Evolutionary conservation across 495 filamentous ascomycete species (phyloP), one percentile per base, ranked within the genome.

Genomic region (Opeltia flavorubescens): DNA sequence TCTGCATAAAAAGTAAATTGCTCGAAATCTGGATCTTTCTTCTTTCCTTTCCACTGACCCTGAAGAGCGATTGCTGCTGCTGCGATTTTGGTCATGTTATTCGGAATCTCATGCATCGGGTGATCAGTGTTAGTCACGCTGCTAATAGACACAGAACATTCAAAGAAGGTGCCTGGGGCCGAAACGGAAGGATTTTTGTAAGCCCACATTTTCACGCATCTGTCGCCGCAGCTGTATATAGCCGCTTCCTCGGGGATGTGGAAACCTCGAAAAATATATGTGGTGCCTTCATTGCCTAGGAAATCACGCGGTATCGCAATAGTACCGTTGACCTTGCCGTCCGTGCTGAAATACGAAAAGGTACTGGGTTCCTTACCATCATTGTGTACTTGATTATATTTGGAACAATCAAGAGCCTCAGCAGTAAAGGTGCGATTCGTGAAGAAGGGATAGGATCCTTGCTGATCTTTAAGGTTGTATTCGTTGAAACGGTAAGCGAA

Each of bases 41-140:
- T 23, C n/a, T 23, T 6, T 0, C 23, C 18, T 5, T 3, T 40
- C 17, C 15, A 23, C 20, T 46, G 45, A 41, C 51, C 54, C 21
- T 46, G 31, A n/a, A 48, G 24, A 4, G 47, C 51, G 21, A 56
- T 56, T 5, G 43, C 28, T 11, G 54, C 51, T 11, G 47, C 48
- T 1, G 51, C 51, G 15, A 51, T 25, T 21, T 40, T 36, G 43
- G 47, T 48, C 18, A 48, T 35, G 24, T 40, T 44, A n/a, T 53
- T 24, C 2, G 34, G 27, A 25, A 56, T 13, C 11, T 41, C 21
- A n/a, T 49, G 23, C 3, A 26, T 34, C n/a, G 41, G 33, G 17
- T 49, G 17, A 2, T 30, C 18, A 13, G 25, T 17, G 5, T 49
- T 49, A 3, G 5, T 43, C 5, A 50, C 46, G 4, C 11, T 4